Conservation (phyloP, 768 basidiomycete species). For the Coprinopsis strossmayeri region DNA sequence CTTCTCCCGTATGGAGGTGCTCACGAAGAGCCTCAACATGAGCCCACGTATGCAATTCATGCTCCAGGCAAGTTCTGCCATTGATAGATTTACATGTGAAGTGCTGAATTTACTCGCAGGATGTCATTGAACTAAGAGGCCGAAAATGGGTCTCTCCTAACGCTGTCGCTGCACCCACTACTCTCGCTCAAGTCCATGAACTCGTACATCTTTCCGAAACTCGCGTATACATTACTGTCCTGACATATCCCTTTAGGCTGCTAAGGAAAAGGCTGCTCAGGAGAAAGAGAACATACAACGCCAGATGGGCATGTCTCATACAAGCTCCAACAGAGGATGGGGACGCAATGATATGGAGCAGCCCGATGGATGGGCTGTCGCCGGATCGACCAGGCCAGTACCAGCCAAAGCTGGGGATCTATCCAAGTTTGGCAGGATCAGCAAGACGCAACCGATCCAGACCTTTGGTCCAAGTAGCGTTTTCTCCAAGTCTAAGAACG, state of each 20-base stretch:
- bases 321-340: conserved; percentile 83
- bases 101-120: conserved; percentile 42
- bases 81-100: background rate
- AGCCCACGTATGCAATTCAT: conserved; percentile 90
- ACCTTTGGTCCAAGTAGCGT: conserved; percentile 83
- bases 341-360: conserved; percentile 54
- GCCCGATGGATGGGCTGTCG: conserved; percentile 86
- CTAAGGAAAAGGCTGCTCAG: conserved; percentile 69
- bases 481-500: conserved; percentile 59
- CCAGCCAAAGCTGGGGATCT: conserved; percentile 80
- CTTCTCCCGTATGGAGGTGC: conserved; percentile 84
- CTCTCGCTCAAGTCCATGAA: conserved; percentile 85
- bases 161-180: conserved; percentile 70
- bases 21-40: conserved; percentile 68
- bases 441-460: conserved; percentile 46
- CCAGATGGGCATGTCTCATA: conserved; percentile 77
- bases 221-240: conserved; percentile 5
- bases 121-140: conserved; percentile 82
- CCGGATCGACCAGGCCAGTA: conserved; percentile 46
- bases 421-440: conserved; percentile 85
- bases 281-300: conserved; percentile 57
- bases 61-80: conserved; percentile 82
- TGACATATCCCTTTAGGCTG: conserved; percentile 47
- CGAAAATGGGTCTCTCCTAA: conserved; percentile 77
- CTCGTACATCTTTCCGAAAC: conserved; percentile 43